Percentiles rank a stretch among this genome's conserved stretches.
These are phyloP conservation scores for Globisporangium splendens DNA, from an alignment of 352 stramenopile genomes.

Conservation along the genomic window DNA sequence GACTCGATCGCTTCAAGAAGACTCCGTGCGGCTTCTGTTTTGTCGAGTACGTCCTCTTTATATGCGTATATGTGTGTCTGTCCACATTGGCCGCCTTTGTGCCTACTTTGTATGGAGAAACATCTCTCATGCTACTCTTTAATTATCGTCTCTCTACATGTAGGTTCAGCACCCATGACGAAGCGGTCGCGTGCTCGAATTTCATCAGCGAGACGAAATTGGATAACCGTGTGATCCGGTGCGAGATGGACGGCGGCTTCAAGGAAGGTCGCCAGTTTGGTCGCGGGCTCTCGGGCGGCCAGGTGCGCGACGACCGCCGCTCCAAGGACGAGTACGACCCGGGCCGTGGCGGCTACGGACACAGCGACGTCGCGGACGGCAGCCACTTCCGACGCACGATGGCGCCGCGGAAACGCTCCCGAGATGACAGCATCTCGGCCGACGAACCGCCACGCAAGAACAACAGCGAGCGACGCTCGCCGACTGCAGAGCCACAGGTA, in stretches of 20 bases:
- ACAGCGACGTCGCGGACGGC: conserved; percentile 54
- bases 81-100: not conserved
- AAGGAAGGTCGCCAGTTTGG: conserved; percentile 84
- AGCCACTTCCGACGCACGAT: conserved; percentile 69
- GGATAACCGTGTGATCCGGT: conserved; percentile 85
- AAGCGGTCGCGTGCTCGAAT: conserved; percentile 72
- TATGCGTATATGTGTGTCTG: not conserved
- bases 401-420: conserved; percentile 43
- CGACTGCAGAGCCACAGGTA: conserved; percentile 15
- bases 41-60: conserved; percentile 82
- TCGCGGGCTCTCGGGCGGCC: conserved; percentile 71
- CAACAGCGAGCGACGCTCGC: conserved; percentile 20
- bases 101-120: not conserved
- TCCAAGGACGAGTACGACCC: conserved; percentile 86
- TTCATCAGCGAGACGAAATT: conserved; percentile 87
- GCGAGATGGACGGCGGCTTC: conserved; percentile 88
- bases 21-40: conserved; percentile 98
- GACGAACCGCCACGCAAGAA: conserved; percentile 48
- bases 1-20: conserved; percentile 94
- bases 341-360: conserved; percentile 72
- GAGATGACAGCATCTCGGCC: conserved; percentile 37
- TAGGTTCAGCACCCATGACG: conserved; percentile 65
- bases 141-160: no score
- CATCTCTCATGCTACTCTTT: no score
- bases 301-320: conserved; percentile 82